phyloP scores from a whole-genome alignment of 1,284 basidiomycete genomes.

The Cystobasidium sp. region DNA sequence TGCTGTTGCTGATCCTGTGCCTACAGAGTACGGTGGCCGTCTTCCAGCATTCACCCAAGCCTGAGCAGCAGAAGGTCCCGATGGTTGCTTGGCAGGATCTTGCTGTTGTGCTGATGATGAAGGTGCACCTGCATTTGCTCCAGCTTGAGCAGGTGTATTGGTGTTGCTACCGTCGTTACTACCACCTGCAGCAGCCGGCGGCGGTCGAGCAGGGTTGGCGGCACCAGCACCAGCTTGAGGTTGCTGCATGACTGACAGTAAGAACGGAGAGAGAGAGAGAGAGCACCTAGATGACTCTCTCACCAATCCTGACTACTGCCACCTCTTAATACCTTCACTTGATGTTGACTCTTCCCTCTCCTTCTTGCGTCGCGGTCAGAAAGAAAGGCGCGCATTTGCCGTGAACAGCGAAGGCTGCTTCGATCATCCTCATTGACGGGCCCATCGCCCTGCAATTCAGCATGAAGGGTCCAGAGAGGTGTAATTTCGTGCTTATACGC shows the following conservation, averaged over 20 bases:
- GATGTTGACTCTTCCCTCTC: not conserved
- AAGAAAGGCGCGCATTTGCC: slow-evolving; percentile 4
- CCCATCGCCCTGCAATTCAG: too few species aligned
- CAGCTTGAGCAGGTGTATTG: not conserved
- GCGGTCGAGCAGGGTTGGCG: not conserved
- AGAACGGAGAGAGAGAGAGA: too few species aligned
- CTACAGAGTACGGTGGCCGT: not conserved
- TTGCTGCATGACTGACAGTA: slow-evolving; percentile 2
- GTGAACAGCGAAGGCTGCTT: not conserved
- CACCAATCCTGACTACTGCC: too few species aligned
- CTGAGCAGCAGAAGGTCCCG: not conserved
- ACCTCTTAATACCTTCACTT: not conserved
- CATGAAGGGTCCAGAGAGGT: too few species aligned
- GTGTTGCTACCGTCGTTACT: not conserved
- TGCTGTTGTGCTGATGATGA: not conserved
- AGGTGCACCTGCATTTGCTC: not conserved
- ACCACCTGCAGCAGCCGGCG: not conserved
- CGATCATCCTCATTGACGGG: not conserved
- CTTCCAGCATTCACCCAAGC: not conserved
- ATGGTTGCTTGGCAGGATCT: not conserved
- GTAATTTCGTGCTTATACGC: too few species aligned
- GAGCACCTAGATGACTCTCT: too few species aligned
- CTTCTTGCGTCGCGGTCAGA: not conserved
- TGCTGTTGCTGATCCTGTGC: slow-evolving; percentile 1
- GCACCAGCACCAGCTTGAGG: slow-evolving; percentile 1